Evolutionary conservation across 2,329 filamentous ascomycete species (phyloP), one percentile per base, ranked within the genome.

Genomic region (Beauveria medogensis): DNA sequence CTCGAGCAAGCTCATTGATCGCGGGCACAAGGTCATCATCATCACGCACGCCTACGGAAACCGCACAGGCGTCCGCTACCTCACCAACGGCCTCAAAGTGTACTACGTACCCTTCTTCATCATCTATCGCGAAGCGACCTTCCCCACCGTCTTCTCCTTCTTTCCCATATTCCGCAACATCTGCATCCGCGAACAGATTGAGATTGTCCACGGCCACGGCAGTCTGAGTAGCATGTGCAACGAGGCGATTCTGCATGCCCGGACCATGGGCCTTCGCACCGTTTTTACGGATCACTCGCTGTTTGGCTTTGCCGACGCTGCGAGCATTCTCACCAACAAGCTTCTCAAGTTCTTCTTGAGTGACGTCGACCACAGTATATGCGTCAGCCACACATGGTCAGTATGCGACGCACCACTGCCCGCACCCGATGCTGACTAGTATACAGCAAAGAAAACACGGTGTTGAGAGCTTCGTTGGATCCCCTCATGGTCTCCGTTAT

Each of bases 81-180:
- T 99, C 64, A 97, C 93, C 63, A 99, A 99, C 72, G 93, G 94
- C 58, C 84, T 99, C 70, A 99, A 99, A 73, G 94, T 97, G 75
- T 99, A 97, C 77, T 91, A 99, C 74, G 89, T 97, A 20, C 95
- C 94, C 4, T 97, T 97, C 74, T 84, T 96, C 72, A 87, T 97
- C 73, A 92, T 99, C 68, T 97, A 97, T 74, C 91, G 95, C 67
- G 89, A 92, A 65, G 86, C 92, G 5, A 95, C 92, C 14, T 93
- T 99, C 69, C 94, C 94, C 0, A 97, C 95, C 5, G 92, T 99
- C 70, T 97, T 97, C 78, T 97, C 93, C 34, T 97, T 96, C 78
- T 99, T 99, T 69, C 94, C 95, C 10, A 86, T 97, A n/a, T 92
- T 99, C 69, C 87, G 94, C 61, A 96, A 97, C 68, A 97, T 99